These are phyloP conservation scores for Hortiboletus rubellus DNA, from an alignment of 1,284 basidiomycete species.

Conservation along the genomic window DNA sequence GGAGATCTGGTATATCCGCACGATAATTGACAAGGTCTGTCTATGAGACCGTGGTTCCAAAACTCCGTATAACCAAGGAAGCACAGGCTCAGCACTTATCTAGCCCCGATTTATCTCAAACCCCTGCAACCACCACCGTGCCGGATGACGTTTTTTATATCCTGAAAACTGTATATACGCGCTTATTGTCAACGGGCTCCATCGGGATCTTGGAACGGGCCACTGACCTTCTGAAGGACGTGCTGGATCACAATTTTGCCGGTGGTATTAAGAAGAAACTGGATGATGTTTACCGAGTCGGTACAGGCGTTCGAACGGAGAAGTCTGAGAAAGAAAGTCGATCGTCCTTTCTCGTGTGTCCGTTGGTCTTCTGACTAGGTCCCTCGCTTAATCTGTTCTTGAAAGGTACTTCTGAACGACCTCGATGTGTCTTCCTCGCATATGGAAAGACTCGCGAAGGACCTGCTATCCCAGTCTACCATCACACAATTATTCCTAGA, in stretches of 20 bases:
- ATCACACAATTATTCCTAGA: slow-evolving; percentile 73
- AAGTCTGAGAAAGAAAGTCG: slow-evolving; percentile 78
- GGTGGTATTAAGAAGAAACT: slow-evolving; percentile 78
- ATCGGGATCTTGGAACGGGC: slow-evolving; percentile 57
- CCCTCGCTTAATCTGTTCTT: slow-evolving; percentile 5
- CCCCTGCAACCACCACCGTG: slow-evolving; percentile 63
- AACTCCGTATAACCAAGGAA: slow-evolving; percentile 4
- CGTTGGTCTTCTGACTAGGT: neutral
- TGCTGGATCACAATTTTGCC: slow-evolving; percentile 81
- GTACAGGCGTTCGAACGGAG: slow-evolving; percentile 57
- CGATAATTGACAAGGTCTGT: slow-evolving; percentile 81
- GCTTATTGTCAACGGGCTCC: slow-evolving; percentile 76
- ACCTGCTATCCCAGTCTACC: slow-evolving; percentile 56
- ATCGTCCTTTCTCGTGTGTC: slow-evolving; percentile 75
- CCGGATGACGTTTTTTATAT: slow-evolving; percentile 96
- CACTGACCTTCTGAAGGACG: slow-evolving; percentile 62
- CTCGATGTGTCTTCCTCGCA: slow-evolving; percentile 86
- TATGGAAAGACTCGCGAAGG: slow-evolving; percentile 76
- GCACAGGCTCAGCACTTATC: slow-evolving; percentile 70
- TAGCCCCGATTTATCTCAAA: slow-evolving; percentile 65
- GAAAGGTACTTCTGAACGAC: slow-evolving; percentile 84
- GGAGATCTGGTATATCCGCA: slow-evolving; percentile 91
- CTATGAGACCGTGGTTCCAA: neutral
- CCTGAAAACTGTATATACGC: slow-evolving; percentile 76
- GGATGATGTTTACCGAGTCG: slow-evolving; percentile 79